A percentile compares a stretch with the other conserved stretches of the same genome.
Conservation (phyloP, 352 stramenopile genomes). For the Globisporangium echinulatum region DNA sequence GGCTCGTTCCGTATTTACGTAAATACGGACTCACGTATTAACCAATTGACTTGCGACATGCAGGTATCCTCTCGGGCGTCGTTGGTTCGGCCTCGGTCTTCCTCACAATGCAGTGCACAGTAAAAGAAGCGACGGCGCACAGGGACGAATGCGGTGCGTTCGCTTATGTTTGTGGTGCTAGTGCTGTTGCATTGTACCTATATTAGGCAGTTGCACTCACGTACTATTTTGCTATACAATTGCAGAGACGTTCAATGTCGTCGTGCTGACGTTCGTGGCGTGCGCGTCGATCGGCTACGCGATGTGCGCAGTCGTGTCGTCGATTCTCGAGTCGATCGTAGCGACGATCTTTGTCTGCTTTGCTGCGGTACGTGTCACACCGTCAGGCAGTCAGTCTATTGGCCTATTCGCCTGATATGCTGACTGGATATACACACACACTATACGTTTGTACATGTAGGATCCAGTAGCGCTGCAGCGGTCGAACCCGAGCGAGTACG, state of each 20-base stretch:
- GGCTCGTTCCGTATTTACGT: background rate
- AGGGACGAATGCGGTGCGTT: slow-evolving; percentile 57
- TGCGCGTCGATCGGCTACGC: slow-evolving; percentile 73
- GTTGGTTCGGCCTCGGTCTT: slow-evolving; percentile 71
- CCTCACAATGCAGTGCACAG: slow-evolving; percentile 61
- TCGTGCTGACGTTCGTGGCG: slow-evolving; percentile 67
- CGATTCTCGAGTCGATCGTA: slow-evolving; percentile 78
- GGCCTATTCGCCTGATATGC: background rate
- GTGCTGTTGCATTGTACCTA: background rate
- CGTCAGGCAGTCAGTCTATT: background rate
- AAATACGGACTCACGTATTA: background rate
- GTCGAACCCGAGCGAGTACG: slow-evolving; percentile 64
- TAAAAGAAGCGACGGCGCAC: slow-evolving; percentile 28
- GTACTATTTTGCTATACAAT: slow-evolving; percentile 3
- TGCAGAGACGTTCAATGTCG: slow-evolving; percentile 81
- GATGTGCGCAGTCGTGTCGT: slow-evolving; percentile 82
- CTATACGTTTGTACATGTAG: slow-evolving; percentile 16
- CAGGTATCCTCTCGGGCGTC: slow-evolving; percentile 64
- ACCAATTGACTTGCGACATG: slow-evolving; percentile 4
- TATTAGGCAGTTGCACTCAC: background rate
- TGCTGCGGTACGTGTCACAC: slow-evolving; percentile 52
- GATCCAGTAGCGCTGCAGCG: slow-evolving; percentile 63
- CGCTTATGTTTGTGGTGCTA: background rate
- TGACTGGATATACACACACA: background rate
- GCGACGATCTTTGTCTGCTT: slow-evolving; percentile 87